These are phyloP conservation scores for Monoraphidium neglectum DNA, from an alignment of 139 green algal species.

Conservation along the genomic window DNA sequence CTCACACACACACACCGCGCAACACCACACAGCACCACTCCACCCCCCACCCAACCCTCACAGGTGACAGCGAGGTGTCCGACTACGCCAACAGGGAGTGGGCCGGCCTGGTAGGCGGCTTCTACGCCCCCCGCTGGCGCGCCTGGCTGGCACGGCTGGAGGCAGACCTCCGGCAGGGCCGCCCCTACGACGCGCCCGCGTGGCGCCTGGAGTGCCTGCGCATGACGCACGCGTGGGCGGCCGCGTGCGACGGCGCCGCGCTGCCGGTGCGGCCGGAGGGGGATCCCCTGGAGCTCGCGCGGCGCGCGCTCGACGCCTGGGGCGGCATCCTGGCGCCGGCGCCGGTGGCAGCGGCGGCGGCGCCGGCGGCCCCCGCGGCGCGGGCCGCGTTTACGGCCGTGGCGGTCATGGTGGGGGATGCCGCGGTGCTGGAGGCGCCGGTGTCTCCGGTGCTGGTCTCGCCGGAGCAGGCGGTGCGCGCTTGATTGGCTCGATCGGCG, in stretches of 20 bases:
- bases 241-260: not conserved
- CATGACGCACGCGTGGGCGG: slow-evolving; percentile 39
- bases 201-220: slow-evolving; percentile 31
- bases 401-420: too few relatives aligned
- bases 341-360: not conserved
- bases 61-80: slow-evolving; percentile 33
- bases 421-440: too few relatives aligned
- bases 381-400: too few relatives aligned
- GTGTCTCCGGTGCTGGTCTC: too few relatives aligned
- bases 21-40: too few relatives aligned
- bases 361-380: too few relatives aligned
- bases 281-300: not conserved
- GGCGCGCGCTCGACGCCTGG: not conserved
- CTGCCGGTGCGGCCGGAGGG: not conserved
- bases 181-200: slow-evolving; percentile 29
- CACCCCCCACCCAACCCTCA: too few relatives aligned
- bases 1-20: too few relatives aligned
- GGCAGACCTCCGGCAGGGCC: slow-evolving; percentile 25
- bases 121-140: slow-evolving; percentile 44
- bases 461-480: too few relatives aligned
- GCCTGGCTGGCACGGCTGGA: slow-evolving; percentile 39
- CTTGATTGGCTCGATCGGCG: too few relatives aligned
- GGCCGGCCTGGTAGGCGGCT: slow-evolving; percentile 39
- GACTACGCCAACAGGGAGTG: slow-evolving; percentile 56
- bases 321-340: not conserved